Percentiles rank a stretch among this genome's conserved stretches.
These are phyloP conservation scores for Xanthoparmelia taractica DNA, from an alignment of 495 filamentous ascomycete species.

Conservation along the genomic window DNA sequence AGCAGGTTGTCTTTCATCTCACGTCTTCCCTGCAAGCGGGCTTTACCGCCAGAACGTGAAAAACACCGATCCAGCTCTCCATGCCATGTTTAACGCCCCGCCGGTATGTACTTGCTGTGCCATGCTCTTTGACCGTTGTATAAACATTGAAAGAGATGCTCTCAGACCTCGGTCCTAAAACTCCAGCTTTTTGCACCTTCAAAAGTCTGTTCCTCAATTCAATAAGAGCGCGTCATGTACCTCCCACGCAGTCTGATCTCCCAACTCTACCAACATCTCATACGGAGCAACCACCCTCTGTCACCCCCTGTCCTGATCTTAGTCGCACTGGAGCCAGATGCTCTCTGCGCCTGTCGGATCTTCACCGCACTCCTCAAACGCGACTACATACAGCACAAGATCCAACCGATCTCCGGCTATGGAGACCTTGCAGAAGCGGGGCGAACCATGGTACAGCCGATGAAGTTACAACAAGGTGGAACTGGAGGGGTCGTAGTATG, in stretches of 20 bases:
- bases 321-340: slow-evolving; percentile 88
- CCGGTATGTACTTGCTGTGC: not conserved
- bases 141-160: not conserved
- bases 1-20: no score
- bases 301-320: slow-evolving; percentile 89
- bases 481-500: slow-evolving; percentile 83
- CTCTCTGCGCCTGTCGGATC: slow-evolving; percentile 91
- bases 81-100: not conserved
- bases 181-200: not conserved
- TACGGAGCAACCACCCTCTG: slow-evolving; percentile 69
- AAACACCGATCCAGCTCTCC: not conserved
- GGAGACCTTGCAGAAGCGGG: slow-evolving; percentile 74
- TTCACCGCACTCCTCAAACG: slow-evolving; percentile 83
- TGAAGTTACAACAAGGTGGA: slow-evolving; percentile 73
- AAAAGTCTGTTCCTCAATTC: not conserved
- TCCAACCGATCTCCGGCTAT: slow-evolving; percentile 89
- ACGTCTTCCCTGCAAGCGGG: not conserved
- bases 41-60: not conserved
- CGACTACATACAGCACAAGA: slow-evolving; percentile 98
- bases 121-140: not conserved
- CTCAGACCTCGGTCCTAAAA: not conserved
- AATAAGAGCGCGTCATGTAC: slow-evolving; percentile 58
- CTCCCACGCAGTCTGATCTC: slow-evolving; percentile 83
- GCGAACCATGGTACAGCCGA: slow-evolving; percentile 65
- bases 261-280: slow-evolving; percentile 81